phyloP scores from a whole-genome alignment of 306 rosid species.

The Castanea sativa region DNA sequence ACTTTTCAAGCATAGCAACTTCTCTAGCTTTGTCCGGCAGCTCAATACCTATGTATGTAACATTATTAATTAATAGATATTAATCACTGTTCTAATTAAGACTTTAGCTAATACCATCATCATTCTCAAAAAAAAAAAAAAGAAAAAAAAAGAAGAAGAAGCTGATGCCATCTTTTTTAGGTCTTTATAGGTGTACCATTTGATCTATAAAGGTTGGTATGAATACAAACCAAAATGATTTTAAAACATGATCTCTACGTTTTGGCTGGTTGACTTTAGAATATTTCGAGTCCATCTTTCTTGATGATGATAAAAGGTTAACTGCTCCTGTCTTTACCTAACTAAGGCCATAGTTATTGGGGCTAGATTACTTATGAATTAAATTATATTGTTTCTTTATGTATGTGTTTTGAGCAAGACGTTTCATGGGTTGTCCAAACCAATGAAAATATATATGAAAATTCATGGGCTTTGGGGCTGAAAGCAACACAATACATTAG shows the following conservation, averaged over 20 bases:
- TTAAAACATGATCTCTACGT: not conserved
- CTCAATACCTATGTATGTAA: slow-evolving; percentile 91
- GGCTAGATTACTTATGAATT: not conserved
- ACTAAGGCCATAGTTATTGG: not conserved
- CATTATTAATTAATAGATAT: not conserved
- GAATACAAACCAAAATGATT: not conserved
- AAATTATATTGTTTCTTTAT: not conserved
- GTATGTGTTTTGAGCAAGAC: no score
- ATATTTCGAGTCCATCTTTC: not conserved
- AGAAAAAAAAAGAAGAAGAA: no score
- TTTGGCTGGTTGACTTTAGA: slow-evolving; percentile 10
- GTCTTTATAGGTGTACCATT: not conserved
- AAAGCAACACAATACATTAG: not conserved
- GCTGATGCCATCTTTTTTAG: not conserved
- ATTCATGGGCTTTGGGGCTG: not conserved
- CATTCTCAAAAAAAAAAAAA: not conserved
- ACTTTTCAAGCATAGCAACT: slow-evolving; percentile 93
- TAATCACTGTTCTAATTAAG: no score
- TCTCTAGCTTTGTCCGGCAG: slow-evolving; percentile 96
- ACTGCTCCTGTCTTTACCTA: slow-evolving; percentile 11
- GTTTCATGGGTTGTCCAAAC: not conserved
- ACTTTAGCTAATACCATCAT: not conserved
- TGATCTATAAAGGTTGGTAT: not conserved
- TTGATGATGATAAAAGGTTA: slow-evolving; percentile 4
- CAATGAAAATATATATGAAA: not conserved